Conservation (phyloP, 2,329 filamentous ascomycete species). For the Bimuria novae-zelandiae region DNA sequence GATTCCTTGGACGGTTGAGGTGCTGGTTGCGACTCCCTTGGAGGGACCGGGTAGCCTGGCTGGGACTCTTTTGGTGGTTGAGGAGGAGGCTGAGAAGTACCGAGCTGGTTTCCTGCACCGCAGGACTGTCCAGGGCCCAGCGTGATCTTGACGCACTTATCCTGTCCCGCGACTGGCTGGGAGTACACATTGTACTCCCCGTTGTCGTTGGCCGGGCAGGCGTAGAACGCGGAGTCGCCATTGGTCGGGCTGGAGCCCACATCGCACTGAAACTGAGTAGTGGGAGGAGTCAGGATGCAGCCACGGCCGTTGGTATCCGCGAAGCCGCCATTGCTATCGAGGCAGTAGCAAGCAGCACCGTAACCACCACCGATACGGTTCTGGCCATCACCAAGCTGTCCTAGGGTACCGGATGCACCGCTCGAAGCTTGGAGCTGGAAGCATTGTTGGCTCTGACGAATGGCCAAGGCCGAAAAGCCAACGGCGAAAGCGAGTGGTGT, state of each 20-base stretch:
- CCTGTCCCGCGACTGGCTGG: slow-evolving; percentile 45
- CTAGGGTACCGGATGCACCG: slow-evolving; percentile 56
- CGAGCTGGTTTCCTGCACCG: slow-evolving; percentile 23
- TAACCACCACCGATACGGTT: slow-evolving; percentile 60
- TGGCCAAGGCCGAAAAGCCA: slow-evolving; percentile 29
- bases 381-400: slow-evolving; percentile 66
- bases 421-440: slow-evolving; percentile 24
- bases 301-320: slow-evolving; percentile 62
- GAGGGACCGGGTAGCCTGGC: background rate
- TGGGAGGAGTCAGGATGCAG: slow-evolving; percentile 66
- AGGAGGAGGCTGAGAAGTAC: background rate
- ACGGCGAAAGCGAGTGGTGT: slow-evolving; percentile 25
- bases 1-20: background rate
- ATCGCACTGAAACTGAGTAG: slow-evolving; percentile 67
- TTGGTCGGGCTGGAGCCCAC: slow-evolving; percentile 50
- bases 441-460: slow-evolving; percentile 24
- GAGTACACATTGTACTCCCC: slow-evolving; percentile 62
- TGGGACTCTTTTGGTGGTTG: background rate
- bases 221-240: slow-evolving; percentile 63
- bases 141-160: slow-evolving; percentile 57
- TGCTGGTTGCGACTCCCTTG: slow-evolving; percentile 1
- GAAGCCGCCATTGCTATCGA: slow-evolving; percentile 53
- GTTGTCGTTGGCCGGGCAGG: slow-evolving; percentile 56
- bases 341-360: slow-evolving; percentile 57
- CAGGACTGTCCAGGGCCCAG: slow-evolving; percentile 40